Conservation (phyloP, 768 basidiomycete species). For the Phanerochaete carnosa region DNA sequence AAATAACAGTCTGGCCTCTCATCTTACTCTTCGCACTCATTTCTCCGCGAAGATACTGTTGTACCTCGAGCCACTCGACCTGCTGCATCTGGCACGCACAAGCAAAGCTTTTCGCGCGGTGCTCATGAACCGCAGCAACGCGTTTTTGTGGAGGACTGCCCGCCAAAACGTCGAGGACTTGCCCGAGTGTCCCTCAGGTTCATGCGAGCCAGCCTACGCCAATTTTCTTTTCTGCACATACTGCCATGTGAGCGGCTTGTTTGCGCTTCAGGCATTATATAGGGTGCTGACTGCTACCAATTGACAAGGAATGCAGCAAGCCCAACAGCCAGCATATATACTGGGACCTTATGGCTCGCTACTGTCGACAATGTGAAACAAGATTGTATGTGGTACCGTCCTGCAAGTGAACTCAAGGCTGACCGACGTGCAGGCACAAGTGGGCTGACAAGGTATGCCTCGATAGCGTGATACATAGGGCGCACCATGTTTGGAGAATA, state of each 20-base stretch:
- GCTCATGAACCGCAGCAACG: background rate
- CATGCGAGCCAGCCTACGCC: slow-evolving; percentile 26
- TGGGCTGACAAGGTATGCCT: background rate
- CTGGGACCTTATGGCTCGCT: background rate
- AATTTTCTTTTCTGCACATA: slow-evolving; percentile 27
- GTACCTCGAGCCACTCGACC: slow-evolving; percentile 4
- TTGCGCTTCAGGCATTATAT: background rate
- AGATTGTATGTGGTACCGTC: background rate
- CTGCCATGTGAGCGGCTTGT: slow-evolving; percentile 25
- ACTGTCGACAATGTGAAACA: background rate
- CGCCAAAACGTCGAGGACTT: slow-evolving; percentile 21
- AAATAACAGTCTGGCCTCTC: background rate
- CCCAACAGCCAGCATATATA: background rate
- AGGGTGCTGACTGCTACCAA: background rate
- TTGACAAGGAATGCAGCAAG: background rate
- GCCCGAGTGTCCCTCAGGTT: slow-evolving; percentile 23
- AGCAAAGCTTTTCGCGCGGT: slow-evolving; percentile 2
- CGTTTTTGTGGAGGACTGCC: slow-evolving; percentile 20
- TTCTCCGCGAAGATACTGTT: background rate
- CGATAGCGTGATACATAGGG: background rate
- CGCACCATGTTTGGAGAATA: background rate
- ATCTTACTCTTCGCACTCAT: background rate
- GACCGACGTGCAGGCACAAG: background rate
- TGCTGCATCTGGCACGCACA: slow-evolving; percentile 5
- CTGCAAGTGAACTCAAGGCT: background rate